Conservation (phyloP, 73 alveolate species). For the Diophrys sp. region DNA sequence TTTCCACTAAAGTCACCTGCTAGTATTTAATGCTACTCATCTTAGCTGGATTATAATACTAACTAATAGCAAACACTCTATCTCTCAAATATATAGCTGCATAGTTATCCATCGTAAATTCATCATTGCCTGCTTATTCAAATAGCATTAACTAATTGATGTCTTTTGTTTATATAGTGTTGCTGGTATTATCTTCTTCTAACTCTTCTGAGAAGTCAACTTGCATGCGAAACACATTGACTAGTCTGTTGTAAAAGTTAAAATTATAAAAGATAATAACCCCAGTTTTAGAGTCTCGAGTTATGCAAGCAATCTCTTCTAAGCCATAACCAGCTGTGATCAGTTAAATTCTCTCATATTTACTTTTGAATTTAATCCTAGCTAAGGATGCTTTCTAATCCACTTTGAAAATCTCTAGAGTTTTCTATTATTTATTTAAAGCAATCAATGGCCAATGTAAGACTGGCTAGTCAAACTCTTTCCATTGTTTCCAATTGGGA, state of each 20-base stretch:
- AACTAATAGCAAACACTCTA: neutral
- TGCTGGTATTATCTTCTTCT: too few relatives aligned
- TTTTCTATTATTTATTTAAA: too few relatives aligned
- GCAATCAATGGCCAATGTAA: neutral
- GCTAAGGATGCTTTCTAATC: neutral
- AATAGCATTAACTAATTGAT: neutral
- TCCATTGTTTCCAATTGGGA: neutral
- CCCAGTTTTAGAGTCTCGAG: neutral
- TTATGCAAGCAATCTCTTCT: neutral
- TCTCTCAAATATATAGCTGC: neutral
- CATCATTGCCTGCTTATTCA: neutral
- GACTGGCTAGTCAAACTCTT: neutral
- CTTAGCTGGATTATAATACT: neutral
- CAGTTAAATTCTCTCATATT: neutral
- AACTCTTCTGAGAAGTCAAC: too few relatives aligned
- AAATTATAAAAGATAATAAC: too few relatives aligned
- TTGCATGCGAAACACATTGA: too few relatives aligned
- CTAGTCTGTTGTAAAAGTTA: neutral
- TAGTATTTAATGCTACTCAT: neutral
- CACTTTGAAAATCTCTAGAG: neutral
- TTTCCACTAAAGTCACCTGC: neutral
- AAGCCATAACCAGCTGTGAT: neutral
- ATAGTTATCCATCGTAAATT: neutral
- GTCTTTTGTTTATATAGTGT: too few relatives aligned
- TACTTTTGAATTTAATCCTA: neutral